phyloP scores from a whole-genome alignment of 2,329 filamentous ascomycete species.

The Aciculosporium take region DNA sequence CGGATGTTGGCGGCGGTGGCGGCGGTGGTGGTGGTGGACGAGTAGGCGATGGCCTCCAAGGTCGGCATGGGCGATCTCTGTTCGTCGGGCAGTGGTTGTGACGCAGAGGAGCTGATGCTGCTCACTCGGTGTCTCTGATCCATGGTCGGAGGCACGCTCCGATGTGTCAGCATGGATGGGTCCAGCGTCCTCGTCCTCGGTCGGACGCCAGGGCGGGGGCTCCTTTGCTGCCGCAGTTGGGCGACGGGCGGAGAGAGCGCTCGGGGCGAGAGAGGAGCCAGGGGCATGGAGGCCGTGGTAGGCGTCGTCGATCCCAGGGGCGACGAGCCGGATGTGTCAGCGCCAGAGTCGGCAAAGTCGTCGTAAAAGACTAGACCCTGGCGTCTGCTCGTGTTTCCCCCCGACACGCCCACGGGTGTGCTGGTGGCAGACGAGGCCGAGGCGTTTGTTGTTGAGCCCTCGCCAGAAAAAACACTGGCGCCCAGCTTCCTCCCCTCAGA shows the following conservation, averaged over 20 bases:
- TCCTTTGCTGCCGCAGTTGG: conserved; percentile 15
- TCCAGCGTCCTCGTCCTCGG: conserved; percentile 47
- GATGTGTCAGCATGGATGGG: conserved; percentile 34
- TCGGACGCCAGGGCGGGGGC: conserved; percentile 25
- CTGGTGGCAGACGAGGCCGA: background rate
- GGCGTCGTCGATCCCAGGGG: conserved; percentile 4
- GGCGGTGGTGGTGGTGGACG: conserved; percentile 28
- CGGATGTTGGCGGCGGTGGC: conserved; percentile 23
- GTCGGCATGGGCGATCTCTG: conserved; percentile 26
- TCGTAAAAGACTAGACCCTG: conserved; percentile 50
- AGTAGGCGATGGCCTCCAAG: conserved; percentile 28
- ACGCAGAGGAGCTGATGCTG: conserved; percentile 51
- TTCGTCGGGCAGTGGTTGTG: conserved; percentile 38
- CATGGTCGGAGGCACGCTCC: conserved; percentile 20
- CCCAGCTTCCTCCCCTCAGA: conserved; percentile 20
- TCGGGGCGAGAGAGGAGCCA: background rate
- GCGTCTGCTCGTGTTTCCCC: conserved; percentile 28
- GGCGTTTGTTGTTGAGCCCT: conserved; percentile 6
- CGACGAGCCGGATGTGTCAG: conserved; percentile 25
- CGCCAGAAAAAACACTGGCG: conserved; percentile 11
- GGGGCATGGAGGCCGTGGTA: background rate
- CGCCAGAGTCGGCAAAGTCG: conserved; percentile 25
- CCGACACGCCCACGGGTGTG: conserved; percentile 18
- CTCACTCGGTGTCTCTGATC: conserved; percentile 52
- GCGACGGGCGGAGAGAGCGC: conserved; percentile 1